Base-by-base conservation (phyloP, 169 alveolate genomes). In the Eimeria acervulina region DNA sequence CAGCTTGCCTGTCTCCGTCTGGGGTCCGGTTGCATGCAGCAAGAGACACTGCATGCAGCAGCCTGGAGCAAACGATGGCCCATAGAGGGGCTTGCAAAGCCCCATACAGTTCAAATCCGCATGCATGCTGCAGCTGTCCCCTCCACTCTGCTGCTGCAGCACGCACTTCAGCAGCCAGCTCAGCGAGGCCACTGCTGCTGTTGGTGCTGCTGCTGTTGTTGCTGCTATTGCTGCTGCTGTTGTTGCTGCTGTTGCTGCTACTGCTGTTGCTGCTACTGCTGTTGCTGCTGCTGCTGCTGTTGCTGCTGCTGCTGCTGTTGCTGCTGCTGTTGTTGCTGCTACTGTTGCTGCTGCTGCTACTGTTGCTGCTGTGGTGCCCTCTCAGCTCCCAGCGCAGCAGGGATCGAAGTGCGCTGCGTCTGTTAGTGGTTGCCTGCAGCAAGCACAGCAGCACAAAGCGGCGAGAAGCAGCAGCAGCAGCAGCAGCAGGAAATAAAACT, bases 351-450 rank as follows among this genome's bases (percentile, higher is more conserved):
- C 36, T 61, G 74, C 38, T 26, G 23, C 2, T 12, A 12, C 12
- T 47, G 76, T 19, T 28, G 55, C 13, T 74, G 44, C 66, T 55
- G 66, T 23, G 15, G 66, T 23, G 4, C 66, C 52, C 33, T 26
- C 63, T 63, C 10, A 80, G 42, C 63, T 80, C 90, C 90, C 90
- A 80, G 42, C 90, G 90, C 42, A 80, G 70, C 68, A 80, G 42
- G 13, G 70, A 44, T 5, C 13, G 90, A 44, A 47, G 33, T 6
- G 90, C 68, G 33, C 36, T 80, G 17, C 28, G 63, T 33, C 90
- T 80, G 42, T 47, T n/a, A 0, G 8, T 23, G 3, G 90, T 33
- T n/a, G 44, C 70, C 90, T 80, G 90, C 90, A 80, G 63, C 52
- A 33, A 61, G 5, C 2, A 12, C 90, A 80, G 63, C 52, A 33